Base-by-base conservation (phyloP, 331 rosid genomes). In the Rhamnella rubrinervis region DNA sequence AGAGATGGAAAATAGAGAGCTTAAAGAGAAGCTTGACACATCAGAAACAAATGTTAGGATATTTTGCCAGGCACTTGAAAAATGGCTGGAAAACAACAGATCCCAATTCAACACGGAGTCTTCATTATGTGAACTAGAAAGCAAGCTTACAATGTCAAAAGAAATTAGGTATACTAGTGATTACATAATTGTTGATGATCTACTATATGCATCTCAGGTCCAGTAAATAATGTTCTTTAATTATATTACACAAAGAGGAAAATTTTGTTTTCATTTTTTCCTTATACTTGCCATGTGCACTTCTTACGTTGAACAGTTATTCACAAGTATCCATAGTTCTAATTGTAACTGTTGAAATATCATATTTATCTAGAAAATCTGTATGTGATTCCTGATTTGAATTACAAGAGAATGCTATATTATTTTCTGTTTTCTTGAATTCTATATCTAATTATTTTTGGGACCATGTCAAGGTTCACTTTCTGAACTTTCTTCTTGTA, bases 21-120 rank as follows among this genome's bases (percentile, higher is more conserved):
- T 88, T 37, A 82, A 66, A 71, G 78, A 77, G 71, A 83, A 87
- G 81, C 85, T 90, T 38, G 80, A 70, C 62, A 57, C 61, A 15
- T 75, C 85, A 21, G 81, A 80, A 67, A 79, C 28, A 74, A 85
- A 74, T 65, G 66, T 80, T 39, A 81, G 56, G 66, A 17, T 53
- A 37, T 90, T 81, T 77, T 85, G 82, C 80, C 85, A 75, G 72
- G 83, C 53, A 81, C 80, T 88, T 77, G 88, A 87, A 60, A 83
- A 79, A 46, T 82, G 84, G 93, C 80, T 86, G 71, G 85, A 78
- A 82, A 75, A 63, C 72, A 77, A 77, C 57, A 70, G 44, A 75
- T 56, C 69, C 55, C 78, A 58, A 70, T 61, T 55, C 58, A 50
- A 80, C 41, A 50, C 63, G 41, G 73, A 74, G 39, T 58, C 63